Evolutionary conservation across 306 rosid genomes (phyloP).

Genomic region (Nissolia schottii): DNA sequence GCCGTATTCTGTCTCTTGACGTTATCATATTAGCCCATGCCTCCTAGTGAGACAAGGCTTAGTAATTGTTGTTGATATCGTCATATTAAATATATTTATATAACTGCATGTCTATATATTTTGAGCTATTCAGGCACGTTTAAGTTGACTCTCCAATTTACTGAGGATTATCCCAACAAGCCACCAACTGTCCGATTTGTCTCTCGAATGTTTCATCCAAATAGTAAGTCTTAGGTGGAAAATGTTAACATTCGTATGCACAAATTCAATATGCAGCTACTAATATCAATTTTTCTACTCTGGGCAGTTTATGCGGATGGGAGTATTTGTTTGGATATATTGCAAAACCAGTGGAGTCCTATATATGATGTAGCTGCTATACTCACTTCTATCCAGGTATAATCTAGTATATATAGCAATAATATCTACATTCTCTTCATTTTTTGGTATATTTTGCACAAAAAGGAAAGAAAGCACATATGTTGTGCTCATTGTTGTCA

Average conservation of each 20-base stretch:
- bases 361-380: constrained; percentile 66
- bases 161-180: constrained; percentile 91
- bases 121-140: constrained; percentile 70
- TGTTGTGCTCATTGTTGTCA: not conserved
- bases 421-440: constrained; percentile 1
- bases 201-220: constrained; percentile 91
- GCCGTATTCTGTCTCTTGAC: constrained; percentile 2
- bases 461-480: not conserved
- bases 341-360: constrained; percentile 67
- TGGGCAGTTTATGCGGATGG: constrained; percentile 62
- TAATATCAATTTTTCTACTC: constrained; percentile 12
- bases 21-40: not conserved
- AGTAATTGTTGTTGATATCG: too few relatives aligned
- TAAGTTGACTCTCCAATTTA: constrained; percentile 80
- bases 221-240: constrained; percentile 56
- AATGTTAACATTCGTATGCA: not conserved
- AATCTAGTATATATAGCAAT: not conserved
- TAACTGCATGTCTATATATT: not conserved
- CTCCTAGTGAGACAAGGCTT: too few relatives aligned
- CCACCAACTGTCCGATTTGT: constrained; percentile 91
- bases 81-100: constrained; percentile 13
- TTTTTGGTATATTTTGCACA: not conserved
- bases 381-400: constrained; percentile 62
- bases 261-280: not conserved
- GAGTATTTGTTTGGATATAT: constrained; percentile 57